Percentiles rank a stretch among this genome's conserved stretches.
These are phyloP conservation scores for Stenogyne calaminthoides DNA, from an alignment of 305 asterid genomes.

Conservation along the genomic window DNA sequence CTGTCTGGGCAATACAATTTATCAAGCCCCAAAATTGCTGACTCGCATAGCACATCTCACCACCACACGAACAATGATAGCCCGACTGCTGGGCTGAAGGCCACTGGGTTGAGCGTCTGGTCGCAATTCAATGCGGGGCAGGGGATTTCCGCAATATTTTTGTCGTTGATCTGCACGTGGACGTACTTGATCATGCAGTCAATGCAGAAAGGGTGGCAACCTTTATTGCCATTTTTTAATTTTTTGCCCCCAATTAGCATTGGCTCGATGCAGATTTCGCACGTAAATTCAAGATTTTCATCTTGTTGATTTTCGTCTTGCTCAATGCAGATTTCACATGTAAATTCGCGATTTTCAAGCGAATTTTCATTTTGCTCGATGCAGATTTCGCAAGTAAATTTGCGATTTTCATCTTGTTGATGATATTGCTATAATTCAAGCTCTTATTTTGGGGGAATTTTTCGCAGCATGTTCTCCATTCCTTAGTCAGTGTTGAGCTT, in stretches of 20 bases:
- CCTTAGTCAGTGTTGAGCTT: too few relatives aligned
- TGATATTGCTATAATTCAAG: too few relatives aligned
- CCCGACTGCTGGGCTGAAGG: slow-evolving; percentile 42
- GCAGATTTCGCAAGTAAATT: too few relatives aligned
- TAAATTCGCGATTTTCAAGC: too few relatives aligned
- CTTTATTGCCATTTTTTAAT: slow-evolving; percentile 28
- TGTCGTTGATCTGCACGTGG: slow-evolving; percentile 51
- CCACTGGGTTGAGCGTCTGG: slow-evolving; percentile 53
- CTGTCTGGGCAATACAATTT: slow-evolving; percentile 60
- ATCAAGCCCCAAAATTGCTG: slow-evolving; percentile 36
- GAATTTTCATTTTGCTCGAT: too few relatives aligned
- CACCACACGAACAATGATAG: slow-evolving; percentile 50
- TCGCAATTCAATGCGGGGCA: slow-evolving; percentile 48
- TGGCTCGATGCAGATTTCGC: slow-evolving; percentile 78
- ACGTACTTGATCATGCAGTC: slow-evolving; percentile 36
- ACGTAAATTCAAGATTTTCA: too few relatives aligned
- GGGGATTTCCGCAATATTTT: slow-evolving; percentile 44
- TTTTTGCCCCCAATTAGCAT: not conserved
- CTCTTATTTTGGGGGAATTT: too few relatives aligned
- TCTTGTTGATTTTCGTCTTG: too few relatives aligned
- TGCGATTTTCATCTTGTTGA: too few relatives aligned
- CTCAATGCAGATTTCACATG: too few relatives aligned
- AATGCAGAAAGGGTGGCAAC: slow-evolving; percentile 59
- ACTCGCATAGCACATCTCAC: slow-evolving; percentile 50
- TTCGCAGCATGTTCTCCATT: too few relatives aligned